phyloP scores from a whole-genome alignment of 2,329 filamentous ascomycete genomes.

The Xylaria arbuscula region DNA sequence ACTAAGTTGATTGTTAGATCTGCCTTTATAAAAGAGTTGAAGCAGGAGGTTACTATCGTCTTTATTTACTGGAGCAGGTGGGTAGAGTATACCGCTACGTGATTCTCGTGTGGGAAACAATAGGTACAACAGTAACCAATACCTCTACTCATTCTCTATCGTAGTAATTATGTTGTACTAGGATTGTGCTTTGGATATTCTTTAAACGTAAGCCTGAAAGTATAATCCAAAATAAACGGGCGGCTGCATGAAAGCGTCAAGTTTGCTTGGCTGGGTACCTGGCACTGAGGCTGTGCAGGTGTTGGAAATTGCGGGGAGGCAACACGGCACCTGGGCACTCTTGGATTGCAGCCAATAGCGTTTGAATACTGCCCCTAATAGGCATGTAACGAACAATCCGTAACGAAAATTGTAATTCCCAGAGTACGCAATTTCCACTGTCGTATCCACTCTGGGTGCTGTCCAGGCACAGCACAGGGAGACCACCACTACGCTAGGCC shows the following conservation, averaged over 20 bases:
- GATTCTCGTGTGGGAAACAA: too few relatives aligned
- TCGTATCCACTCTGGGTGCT: constrained; percentile 2
- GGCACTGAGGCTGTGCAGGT: constrained; percentile 37
- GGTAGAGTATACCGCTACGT: too few relatives aligned
- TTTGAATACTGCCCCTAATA: constrained; percentile 17
- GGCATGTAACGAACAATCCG: not conserved
- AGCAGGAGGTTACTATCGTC: too few relatives aligned
- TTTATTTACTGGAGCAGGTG: too few relatives aligned
- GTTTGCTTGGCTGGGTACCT: constrained; percentile 14
- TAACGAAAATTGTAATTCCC: constrained; percentile 11
- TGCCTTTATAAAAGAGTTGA: too few relatives aligned
- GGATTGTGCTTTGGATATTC: too few relatives aligned
- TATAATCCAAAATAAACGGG: not conserved
- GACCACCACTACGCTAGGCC: not conserved
- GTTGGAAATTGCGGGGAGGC: constrained; percentile 6
- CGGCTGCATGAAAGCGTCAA: not conserved
- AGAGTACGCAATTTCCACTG: constrained; percentile 17
- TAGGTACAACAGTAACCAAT: too few relatives aligned
- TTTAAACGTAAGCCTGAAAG: not conserved
- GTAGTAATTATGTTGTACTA: not conserved
- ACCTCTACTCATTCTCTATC: not conserved
- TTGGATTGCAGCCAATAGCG: constrained; percentile 19
- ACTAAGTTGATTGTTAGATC: too few relatives aligned
- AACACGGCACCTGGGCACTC: constrained; percentile 1
- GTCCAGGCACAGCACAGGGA: not conserved